phyloP scores from a whole-genome alignment of 202 grass and related monocot species.

The Elaeis oleifera region DNA sequence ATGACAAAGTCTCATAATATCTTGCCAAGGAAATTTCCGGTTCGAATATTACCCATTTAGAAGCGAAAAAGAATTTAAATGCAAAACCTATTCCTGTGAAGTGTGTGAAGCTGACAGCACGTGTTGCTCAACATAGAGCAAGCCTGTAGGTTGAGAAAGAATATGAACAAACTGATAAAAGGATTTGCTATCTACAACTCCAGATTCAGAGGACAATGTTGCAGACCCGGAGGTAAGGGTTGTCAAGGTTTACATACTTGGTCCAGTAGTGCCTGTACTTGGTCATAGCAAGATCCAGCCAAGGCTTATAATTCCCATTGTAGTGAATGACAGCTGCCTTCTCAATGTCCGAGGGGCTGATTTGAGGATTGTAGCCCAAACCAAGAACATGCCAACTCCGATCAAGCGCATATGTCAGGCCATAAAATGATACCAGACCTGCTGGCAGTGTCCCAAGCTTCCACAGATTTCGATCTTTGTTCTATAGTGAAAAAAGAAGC shows the following conservation, averaged over 20 bases:
- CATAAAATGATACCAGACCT: conserved; percentile 3
- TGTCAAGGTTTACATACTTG: not conserved
- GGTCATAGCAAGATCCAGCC: not conserved
- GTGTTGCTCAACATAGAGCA: too few species aligned
- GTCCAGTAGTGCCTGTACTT: not conserved
- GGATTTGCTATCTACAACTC: not conserved
- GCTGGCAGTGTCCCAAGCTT: conserved; percentile 6
- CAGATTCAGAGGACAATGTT: not conserved
- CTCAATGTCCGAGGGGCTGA: not conserved
- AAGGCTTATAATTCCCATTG: conserved; percentile 4
- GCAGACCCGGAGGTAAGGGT: not conserved
- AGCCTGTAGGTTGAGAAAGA: too few species aligned
- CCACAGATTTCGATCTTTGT: conserved; percentile 11
- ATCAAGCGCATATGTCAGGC: not conserved
- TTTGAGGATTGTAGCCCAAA: not conserved
- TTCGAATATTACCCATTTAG: too few species aligned
- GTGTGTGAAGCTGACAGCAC: too few species aligned
- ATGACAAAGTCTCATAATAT: too few species aligned
- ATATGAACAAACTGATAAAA: too few species aligned
- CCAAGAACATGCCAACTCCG: not conserved
- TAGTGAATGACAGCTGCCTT: conserved; percentile 3
- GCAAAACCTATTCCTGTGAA: too few species aligned
- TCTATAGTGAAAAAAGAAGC: not conserved
- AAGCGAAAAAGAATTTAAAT: too few species aligned
- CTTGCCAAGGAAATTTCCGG: too few species aligned